Conservation (phyloP, 1,139 yeast species). For the Blastobotrys proliferans region DNA sequence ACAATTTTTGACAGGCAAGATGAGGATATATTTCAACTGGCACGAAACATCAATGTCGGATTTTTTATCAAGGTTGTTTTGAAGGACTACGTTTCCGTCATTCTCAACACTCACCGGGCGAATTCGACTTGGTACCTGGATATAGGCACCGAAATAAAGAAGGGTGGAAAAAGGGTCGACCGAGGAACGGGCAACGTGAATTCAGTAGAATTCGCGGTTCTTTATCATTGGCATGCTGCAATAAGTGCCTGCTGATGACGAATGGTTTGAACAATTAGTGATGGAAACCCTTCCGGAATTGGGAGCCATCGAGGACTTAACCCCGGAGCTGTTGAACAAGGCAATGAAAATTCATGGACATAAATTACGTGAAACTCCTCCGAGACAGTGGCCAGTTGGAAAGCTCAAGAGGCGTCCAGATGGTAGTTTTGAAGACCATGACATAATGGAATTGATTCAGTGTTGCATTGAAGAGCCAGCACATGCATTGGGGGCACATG, state of each 20-base stretch:
- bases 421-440: conserved; percentile 9
- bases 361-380: conserved; percentile 5
- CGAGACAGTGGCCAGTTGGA: conserved; percentile 10
- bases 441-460: conserved; percentile 9
- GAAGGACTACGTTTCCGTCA: conserved; percentile 12
- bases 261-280: conserved; percentile 9
- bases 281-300: conserved; percentile 9
- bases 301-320: conserved; percentile 5
- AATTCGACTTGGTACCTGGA: conserved; percentile 12
- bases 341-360: conserved; percentile 11
- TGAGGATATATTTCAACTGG: conserved; percentile 12
- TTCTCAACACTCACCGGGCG: conserved; percentile 12
- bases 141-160: conserved; percentile 11
- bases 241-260: conserved; percentile 12
- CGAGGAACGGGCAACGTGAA: conserved; percentile 13
- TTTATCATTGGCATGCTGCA: conserved; percentile 15
- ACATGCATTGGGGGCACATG: conserved; percentile 13
- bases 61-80: conserved; percentile 10
- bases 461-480: conserved; percentile 14
- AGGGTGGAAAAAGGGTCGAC: conserved; percentile 10
- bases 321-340: conserved; percentile 7
- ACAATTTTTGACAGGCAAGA: conserved; percentile 8
- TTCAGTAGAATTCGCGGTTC: conserved; percentile 14
- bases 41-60: conserved; percentile 13
- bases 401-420: conserved; percentile 10